These are phyloP conservation scores for Camelina hispida DNA, from an alignment of 345 rosid genomes.

Conservation along the genomic window DNA sequence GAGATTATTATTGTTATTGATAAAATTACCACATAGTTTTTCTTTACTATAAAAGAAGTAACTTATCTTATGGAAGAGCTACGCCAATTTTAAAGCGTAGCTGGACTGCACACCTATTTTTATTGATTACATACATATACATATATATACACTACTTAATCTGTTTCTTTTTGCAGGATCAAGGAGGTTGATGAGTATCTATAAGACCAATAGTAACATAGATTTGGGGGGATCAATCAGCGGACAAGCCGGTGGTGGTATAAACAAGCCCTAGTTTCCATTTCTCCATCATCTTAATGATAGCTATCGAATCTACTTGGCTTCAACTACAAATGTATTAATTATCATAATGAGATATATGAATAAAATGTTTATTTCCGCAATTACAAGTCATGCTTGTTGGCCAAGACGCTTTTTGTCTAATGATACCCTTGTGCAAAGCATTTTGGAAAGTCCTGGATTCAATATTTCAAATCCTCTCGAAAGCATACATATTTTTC, in stretches of 20 bases:
- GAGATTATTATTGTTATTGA: too few relatives aligned
- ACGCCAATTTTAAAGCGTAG: not conserved
- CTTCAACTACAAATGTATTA: not conserved
- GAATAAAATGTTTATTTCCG: not conserved
- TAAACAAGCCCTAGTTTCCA: not conserved
- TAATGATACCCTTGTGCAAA: not conserved
- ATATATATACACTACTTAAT: too few relatives aligned
- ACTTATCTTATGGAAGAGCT: not conserved
- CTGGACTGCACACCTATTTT: too few relatives aligned
- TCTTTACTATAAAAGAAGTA: not conserved
- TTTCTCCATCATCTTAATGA: not conserved
- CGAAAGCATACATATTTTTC: too few relatives aligned
- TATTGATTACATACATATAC: not conserved
- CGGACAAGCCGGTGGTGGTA: not conserved
- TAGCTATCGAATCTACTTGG: not conserved
- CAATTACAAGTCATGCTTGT: not conserved
- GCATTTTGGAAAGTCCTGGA: too few relatives aligned
- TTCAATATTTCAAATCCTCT: too few relatives aligned
- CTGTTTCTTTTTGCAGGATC: not conserved
- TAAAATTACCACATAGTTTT: not conserved
- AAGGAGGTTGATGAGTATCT: not conserved
- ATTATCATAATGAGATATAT: not conserved
- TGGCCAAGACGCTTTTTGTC: not conserved
- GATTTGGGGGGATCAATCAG: not conserved
- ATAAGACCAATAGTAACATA: not conserved